phyloP scores from a whole-genome alignment of 106 monocot genomes.

The Dioscorea alata region DNA sequence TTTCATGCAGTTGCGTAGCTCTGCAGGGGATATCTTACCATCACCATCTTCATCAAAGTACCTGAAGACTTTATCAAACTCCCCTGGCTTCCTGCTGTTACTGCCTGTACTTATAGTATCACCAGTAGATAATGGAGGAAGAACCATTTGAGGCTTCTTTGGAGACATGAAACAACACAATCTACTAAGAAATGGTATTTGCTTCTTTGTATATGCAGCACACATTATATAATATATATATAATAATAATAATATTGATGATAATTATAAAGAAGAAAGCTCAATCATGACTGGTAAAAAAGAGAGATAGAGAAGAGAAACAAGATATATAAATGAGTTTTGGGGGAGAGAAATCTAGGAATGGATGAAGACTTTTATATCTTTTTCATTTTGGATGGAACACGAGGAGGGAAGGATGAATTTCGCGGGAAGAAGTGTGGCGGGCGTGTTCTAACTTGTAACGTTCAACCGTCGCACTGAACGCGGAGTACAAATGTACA shows the following conservation, averaged over 20 bases:
- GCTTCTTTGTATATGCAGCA: too few relatives aligned
- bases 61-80: slow-evolving; percentile 12
- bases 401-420: too few relatives aligned
- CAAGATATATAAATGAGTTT: neutral
- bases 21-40: slow-evolving; percentile 44
- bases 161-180: neutral
- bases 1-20: slow-evolving; percentile 31
- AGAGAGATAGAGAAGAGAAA: neutral
- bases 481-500: too few relatives aligned
- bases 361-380: neutral
- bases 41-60: slow-evolving; percentile 44
- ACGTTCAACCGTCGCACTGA: too few relatives aligned
- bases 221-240: too few relatives aligned
- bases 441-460: too few relatives aligned
- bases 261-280: too few relatives aligned
- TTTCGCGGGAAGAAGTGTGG: too few relatives aligned
- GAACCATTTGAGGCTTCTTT: neutral
- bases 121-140: neutral
- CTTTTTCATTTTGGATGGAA: too few relatives aligned
- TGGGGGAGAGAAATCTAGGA: neutral
- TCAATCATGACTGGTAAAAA: too few relatives aligned
- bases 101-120: neutral
- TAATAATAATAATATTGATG: too few relatives aligned
- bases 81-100: neutral
- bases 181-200: neutral